These are phyloP conservation scores for Lathyrus sativus DNA, from an alignment of 306 rosid species.

Conservation along the genomic window DNA sequence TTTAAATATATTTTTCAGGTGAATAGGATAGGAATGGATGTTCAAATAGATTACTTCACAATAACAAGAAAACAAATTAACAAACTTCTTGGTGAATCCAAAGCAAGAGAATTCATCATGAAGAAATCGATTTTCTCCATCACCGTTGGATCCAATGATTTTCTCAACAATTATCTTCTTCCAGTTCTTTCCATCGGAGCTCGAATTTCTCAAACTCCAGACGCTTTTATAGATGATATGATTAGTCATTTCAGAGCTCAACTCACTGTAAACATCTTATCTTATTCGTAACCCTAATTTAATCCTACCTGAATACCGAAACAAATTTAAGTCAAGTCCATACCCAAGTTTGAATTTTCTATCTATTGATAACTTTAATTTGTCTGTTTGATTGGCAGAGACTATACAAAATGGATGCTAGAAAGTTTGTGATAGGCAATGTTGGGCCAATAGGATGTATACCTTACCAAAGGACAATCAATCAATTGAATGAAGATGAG, in stretches of 20 bases:
- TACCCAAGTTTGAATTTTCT: neutral
- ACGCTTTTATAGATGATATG: slow-evolving; percentile 73
- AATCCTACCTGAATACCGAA: neutral
- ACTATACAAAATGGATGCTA: slow-evolving; percentile 75
- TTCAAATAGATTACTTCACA: slow-evolving; percentile 84
- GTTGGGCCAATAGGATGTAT: slow-evolving; percentile 96
- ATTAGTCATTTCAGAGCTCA: slow-evolving; percentile 65
- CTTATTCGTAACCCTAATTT: neutral
- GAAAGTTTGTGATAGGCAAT: slow-evolving; percentile 81
- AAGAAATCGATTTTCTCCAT: slow-evolving; percentile 75
- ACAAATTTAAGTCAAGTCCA: no score
- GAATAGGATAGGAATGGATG: slow-evolving; percentile 85
- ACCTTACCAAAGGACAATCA: slow-evolving; percentile 85
- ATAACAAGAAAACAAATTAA: slow-evolving; percentile 72
- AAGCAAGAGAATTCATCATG: slow-evolving; percentile 61
- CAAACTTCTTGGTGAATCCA: slow-evolving; percentile 60
- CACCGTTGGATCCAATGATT: slow-evolving; percentile 84
- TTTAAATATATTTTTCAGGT: slow-evolving; percentile 47
- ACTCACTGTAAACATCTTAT: slow-evolving; percentile 56
- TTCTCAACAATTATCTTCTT: slow-evolving; percentile 85
- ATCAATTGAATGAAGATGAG: slow-evolving; percentile 65
- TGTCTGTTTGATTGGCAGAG: slow-evolving; percentile 52
- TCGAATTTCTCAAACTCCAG: slow-evolving; percentile 79
- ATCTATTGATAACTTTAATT: neutral
- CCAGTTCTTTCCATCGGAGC: slow-evolving; percentile 87